Evolutionary conservation across 768 basidiomycete species (phyloP), one percentile per base, ranked within the genome.

Genomic region (Leccinum truebloodii): DNA sequence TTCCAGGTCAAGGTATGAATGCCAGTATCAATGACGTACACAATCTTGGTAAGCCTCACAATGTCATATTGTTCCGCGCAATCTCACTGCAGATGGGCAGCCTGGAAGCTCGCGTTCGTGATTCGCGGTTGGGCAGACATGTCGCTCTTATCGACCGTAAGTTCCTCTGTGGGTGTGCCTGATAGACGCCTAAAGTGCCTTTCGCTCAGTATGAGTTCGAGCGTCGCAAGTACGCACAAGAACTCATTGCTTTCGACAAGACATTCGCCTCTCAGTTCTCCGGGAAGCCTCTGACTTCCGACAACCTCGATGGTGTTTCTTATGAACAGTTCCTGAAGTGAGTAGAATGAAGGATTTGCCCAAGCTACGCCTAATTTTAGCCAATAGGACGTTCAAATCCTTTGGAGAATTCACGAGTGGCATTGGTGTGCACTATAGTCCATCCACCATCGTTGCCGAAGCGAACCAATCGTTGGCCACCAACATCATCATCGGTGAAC

Each of bases 31-130:
- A 79, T 57, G 84, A 85, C 58, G 71, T 80, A 0, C 83, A 81
- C 66, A 85, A 85, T 64, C 76, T 85, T 14, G 69, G 77, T 80
- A 44, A 24, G 71, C 56, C 56, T 13, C n/a, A 8, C n/a, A 4
- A 48, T 20, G 10, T 10, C 46, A 34, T 18, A 7, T 41, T 8
- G 14, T 50, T 22, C 20, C 3, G 9, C 44, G 37, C 18, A 30
- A 52, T 57, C 30, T 56, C 10, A 65, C 8, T 28, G 16, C 8
- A 10, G 4, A 54, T 26, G 32, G 44, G 37, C 18, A 78, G 82
- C 78, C 2, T 86, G 84, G 84, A 85, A 86, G 68, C 65, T 85
- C n/a, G 74, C 75, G 1, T 73, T 77, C 39, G 81, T 83, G n/a
- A 59, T 84, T 8, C 76, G 76, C 0, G 83, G 81, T 12, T 80